Evolutionary conservation across 495 filamentous ascomycete genomes (phyloP).

Genomic region (Evernia prunastri): DNA sequence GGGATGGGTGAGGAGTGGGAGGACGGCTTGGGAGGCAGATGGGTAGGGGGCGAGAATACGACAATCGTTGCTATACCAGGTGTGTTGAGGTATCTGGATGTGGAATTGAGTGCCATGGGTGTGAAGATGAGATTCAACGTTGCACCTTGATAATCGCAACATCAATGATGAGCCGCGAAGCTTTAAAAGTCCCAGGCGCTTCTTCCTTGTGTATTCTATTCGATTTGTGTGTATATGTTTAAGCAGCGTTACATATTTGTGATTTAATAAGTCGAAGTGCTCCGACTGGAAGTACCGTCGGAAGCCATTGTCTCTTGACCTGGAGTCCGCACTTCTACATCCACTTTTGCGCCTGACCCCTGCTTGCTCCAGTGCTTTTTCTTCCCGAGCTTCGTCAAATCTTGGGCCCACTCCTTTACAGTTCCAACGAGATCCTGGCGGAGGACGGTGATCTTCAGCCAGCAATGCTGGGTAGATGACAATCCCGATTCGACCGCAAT

Average conservation of each 20-base stretch:
- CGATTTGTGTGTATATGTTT: not conserved
- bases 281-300: not conserved
- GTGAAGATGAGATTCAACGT: slow-evolving; percentile 85
- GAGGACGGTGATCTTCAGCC: slow-evolving; percentile 22
- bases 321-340: not conserved
- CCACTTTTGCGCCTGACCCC: slow-evolving; percentile 20
- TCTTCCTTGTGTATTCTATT: not conserved
- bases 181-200: not conserved
- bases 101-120: slow-evolving; percentile 91
- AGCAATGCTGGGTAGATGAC: not conserved
- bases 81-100: slow-evolving; percentile 87
- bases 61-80: slow-evolving; percentile 88
- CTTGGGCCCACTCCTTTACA: slow-evolving; percentile 27
- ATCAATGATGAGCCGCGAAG: not conserved
- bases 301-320: not conserved
- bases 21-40: slow-evolving; percentile 74
- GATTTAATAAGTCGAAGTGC: no score
- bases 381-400: slow-evolving; percentile 53
- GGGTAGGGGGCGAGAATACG: slow-evolving; percentile 81
- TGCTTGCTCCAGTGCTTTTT: slow-evolving; percentile 48
- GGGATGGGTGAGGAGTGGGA: slow-evolving; percentile 68
- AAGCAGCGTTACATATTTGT: no score
- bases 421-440: slow-evolving; percentile 30
- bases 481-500: slow-evolving; percentile 17
- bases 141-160: slow-evolving; percentile 38